phyloP scores from a whole-genome alignment of 2,329 filamentous ascomycete genomes.

The Sporothrix sp. region DNA sequence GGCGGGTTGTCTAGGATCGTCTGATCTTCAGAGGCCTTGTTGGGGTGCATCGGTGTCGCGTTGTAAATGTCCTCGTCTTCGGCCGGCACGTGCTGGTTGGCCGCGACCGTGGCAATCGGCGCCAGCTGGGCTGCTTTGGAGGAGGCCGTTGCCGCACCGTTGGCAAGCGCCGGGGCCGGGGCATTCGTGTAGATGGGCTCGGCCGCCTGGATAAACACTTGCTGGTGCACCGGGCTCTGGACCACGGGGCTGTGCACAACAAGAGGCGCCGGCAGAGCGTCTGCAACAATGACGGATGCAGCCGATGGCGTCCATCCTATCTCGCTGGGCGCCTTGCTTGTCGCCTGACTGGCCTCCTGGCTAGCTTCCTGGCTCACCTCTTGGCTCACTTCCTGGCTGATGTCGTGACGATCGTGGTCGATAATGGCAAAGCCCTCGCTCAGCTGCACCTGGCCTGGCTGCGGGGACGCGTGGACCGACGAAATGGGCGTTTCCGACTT shows the following conservation, averaged over 20 bases:
- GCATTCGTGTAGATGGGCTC: conserved; percentile 6
- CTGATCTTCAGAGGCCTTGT: background rate
- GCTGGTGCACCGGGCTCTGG: background rate
- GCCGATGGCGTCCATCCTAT: background rate
- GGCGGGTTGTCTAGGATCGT: background rate
- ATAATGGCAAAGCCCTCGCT: background rate
- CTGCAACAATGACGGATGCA: background rate
- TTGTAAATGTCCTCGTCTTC: conserved; percentile 28
- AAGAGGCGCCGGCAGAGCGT: background rate
- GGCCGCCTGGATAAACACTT: background rate
- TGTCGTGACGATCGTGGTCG: background rate
- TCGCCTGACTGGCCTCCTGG: background rate
- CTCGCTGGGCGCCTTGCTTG: conserved; percentile 2
- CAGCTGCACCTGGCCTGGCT: conserved; percentile 4
- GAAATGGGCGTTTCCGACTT: conserved; percentile 8
- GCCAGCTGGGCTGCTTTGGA: background rate
- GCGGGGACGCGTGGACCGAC: conserved; percentile 12
- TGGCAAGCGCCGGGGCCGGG: background rate
- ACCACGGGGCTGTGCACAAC: background rate
- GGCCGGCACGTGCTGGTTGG: conserved; percentile 1
- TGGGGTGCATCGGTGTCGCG: conserved; percentile 23
- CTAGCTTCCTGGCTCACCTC: background rate
- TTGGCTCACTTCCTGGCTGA: background rate
- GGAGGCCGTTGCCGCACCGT: background rate
- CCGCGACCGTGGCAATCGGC: conserved; percentile 1